These are phyloP conservation scores for Brettanomyces sp. DNA, from an alignment of 805 yeast genomes.

Conservation along the genomic window DNA sequence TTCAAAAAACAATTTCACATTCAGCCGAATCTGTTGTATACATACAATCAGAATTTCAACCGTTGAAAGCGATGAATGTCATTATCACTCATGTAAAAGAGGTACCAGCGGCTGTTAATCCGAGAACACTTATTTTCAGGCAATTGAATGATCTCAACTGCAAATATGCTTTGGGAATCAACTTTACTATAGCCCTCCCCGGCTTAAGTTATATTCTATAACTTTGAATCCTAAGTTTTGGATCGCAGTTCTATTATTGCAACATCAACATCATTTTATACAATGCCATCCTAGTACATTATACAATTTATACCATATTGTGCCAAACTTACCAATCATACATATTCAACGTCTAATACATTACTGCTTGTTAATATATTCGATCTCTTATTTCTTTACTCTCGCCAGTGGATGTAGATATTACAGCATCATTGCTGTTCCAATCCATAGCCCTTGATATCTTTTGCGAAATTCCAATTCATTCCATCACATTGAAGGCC, in stretches of 20 bases:
- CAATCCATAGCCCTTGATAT: slow-evolving; percentile 79
- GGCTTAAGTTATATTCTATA: slow-evolving; percentile 27
- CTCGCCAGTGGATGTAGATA: too few relatives aligned
- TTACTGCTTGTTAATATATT: neutral
- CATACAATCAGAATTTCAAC: slow-evolving; percentile 15
- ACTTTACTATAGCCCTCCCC: slow-evolving; percentile 44
- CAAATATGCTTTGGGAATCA: slow-evolving; percentile 30
- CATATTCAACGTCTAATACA: neutral
- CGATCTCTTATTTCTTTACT: neutral
- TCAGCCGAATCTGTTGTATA: slow-evolving; percentile 6
- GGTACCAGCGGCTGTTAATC: slow-evolving; percentile 34
- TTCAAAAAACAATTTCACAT: neutral
- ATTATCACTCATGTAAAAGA: slow-evolving; percentile 50
- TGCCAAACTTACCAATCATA: neutral
- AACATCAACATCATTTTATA: too few relatives aligned
- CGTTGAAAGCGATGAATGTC: slow-evolving; percentile 35
- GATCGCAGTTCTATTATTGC: too few relatives aligned
- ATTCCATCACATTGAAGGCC: slow-evolving; percentile 60
- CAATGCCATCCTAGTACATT: too few relatives aligned
- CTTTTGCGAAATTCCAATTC: slow-evolving; percentile 86
- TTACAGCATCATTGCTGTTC: slow-evolving; percentile 17
- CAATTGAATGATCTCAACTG: slow-evolving; percentile 36
- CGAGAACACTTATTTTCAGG: slow-evolving; percentile 43
- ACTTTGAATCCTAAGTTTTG: neutral
- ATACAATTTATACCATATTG: too few relatives aligned